phyloP scores from a whole-genome alignment of 305 asterid species.

The Withania somnifera region DNA sequence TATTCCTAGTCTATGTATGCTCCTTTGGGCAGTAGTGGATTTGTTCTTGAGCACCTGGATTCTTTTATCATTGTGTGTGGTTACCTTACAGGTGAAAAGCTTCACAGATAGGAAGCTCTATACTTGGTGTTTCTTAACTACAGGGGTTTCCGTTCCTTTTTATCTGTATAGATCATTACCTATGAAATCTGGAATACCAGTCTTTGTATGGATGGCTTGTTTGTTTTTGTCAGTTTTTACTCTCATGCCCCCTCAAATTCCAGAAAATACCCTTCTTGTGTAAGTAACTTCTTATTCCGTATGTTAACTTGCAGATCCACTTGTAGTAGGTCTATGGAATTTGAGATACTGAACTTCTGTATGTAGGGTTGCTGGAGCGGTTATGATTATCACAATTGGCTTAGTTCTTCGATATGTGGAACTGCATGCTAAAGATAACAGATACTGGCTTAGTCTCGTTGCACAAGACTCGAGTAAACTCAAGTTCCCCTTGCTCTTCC shows the following conservation, averaged over 20 bases:
- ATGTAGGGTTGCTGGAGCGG: slow-evolving; percentile 60
- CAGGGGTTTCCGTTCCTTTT: slow-evolving; percentile 54
- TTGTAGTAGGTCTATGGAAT: not conserved
- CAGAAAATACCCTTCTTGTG: slow-evolving; percentile 84
- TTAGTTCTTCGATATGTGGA: slow-evolving; percentile 51
- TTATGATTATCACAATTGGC: slow-evolving; percentile 57
- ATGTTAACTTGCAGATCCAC: not conserved
- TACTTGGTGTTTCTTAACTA: slow-evolving; percentile 74
- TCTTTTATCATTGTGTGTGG: slow-evolving; percentile 7
- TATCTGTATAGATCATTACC: slow-evolving; percentile 49
- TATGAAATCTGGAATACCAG: slow-evolving; percentile 43
- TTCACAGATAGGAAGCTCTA: slow-evolving; percentile 79
- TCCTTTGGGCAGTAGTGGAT: slow-evolving; percentile 7
- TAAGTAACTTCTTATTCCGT: slow-evolving; percentile 28
- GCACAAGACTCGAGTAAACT: slow-evolving; percentile 36
- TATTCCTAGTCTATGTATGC: not conserved
- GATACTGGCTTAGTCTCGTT: slow-evolving; percentile 38
- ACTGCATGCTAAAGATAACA: slow-evolving; percentile 36
- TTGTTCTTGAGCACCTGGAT: not conserved
- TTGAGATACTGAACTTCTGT: not conserved
- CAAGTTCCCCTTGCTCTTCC: slow-evolving; percentile 51
- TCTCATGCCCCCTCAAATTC: slow-evolving; percentile 97
- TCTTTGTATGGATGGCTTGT: slow-evolving; percentile 56
- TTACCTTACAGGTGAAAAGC: slow-evolving; percentile 63
- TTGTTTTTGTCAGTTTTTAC: slow-evolving; percentile 82